These are phyloP conservation scores for Solanum clarkiae DNA, from an alignment of 257 asterid genomes.

Conservation along the genomic window DNA sequence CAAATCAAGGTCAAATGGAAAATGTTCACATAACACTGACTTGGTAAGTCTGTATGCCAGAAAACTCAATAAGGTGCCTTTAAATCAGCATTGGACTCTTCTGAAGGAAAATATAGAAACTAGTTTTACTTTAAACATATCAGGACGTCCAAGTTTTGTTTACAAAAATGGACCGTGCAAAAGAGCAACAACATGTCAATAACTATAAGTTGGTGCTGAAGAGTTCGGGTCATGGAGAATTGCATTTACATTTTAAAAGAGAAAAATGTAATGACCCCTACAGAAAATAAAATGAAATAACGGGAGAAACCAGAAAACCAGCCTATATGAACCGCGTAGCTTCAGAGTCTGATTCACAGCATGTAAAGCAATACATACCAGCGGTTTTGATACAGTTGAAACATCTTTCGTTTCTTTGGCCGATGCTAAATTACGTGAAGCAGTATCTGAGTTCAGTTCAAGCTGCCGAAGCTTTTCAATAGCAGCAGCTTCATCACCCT, in stretches of 20 bases:
- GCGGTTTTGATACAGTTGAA: slow-evolving; percentile 44
- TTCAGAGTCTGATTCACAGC: neutral
- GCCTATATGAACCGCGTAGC: neutral
- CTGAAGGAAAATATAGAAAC: neutral
- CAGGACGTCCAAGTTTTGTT: neutral
- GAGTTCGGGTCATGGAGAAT: neutral
- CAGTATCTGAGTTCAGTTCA: slow-evolving; percentile 35
- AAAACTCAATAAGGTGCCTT: neutral
- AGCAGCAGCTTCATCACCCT: slow-evolving; percentile 83
- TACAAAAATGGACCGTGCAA: neutral
- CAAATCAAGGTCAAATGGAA: neutral
- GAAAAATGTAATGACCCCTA: neutral
- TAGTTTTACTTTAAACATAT: neutral
- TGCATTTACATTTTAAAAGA: neutral
- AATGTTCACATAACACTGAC: neutral
- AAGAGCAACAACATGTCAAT: neutral
- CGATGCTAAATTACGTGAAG: slow-evolving; percentile 39
- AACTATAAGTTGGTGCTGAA: neutral
- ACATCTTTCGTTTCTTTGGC: slow-evolving; percentile 43
- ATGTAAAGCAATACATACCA: slow-evolving; percentile 35
- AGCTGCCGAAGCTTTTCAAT: slow-evolving; percentile 67
- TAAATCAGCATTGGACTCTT: neutral
- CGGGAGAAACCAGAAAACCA: neutral
- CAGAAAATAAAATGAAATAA: neutral
- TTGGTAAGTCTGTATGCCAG: neutral